Percentiles rank a stretch among this genome's conserved stretches.
Conservation (phyloP, 768 basidiomycete species). For the Pleurotus giganteus region DNA sequence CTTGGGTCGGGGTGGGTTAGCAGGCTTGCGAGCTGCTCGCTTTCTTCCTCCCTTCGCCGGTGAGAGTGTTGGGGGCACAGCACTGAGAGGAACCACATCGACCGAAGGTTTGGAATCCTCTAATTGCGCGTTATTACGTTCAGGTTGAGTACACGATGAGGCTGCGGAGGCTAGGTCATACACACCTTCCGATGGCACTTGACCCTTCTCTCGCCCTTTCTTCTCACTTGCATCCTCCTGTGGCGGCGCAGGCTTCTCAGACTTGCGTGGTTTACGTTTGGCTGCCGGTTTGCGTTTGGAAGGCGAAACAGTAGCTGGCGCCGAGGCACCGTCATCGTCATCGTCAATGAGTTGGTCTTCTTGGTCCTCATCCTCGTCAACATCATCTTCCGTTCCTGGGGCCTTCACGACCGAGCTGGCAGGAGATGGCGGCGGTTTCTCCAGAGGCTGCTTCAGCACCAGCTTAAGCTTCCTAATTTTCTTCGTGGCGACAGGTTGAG, state of each 20-base stretch:
- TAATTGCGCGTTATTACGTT: conserved; percentile 35
- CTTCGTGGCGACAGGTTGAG: conserved; percentile 31
- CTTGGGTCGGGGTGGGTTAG: background rate
- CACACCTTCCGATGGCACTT: conserved; percentile 30
- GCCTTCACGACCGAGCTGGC: conserved; percentile 12
- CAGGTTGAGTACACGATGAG: conserved; percentile 38
- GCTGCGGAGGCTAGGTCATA: conserved; percentile 37
- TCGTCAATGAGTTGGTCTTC: conserved; percentile 84
- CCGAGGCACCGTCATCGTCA: conserved; percentile 42
- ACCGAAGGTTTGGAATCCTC: conserved; percentile 22
- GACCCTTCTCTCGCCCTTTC: conserved; percentile 43
- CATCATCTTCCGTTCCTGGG: conserved; percentile 34
- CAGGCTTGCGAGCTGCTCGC: conserved; percentile 2
- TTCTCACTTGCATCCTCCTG: conserved; percentile 33
- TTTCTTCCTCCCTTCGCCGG: background rate
- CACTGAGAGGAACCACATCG: conserved; percentile 9
- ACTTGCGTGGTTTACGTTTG: conserved; percentile 9
- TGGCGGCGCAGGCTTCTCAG: conserved; percentile 9
- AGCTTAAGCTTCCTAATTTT: conserved; percentile 51
- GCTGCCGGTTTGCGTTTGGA: conserved; percentile 12
- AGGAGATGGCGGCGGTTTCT: conserved; percentile 20
- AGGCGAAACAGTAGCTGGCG: conserved; percentile 25
- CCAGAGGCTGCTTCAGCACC: conserved; percentile 30
- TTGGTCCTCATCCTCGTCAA: conserved; percentile 64
- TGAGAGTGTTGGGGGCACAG: conserved; percentile 14